phyloP scores from a whole-genome alignment of 2,329 filamentous ascomycete genomes.

The Aspergillus hortae region DNA sequence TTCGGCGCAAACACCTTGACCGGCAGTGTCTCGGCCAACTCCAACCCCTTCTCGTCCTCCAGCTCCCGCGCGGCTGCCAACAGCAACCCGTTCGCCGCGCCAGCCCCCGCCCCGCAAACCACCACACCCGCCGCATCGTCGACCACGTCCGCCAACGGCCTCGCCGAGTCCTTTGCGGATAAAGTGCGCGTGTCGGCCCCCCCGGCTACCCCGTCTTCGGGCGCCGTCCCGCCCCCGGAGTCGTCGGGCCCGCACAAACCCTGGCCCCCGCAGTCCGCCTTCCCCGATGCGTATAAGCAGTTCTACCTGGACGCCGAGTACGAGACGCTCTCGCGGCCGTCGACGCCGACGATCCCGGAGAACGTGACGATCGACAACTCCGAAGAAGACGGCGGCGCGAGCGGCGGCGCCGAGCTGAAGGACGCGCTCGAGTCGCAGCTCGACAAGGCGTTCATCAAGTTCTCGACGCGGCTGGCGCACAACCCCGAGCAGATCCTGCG shows the following conservation, averaged over 20 bases:
- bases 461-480: constrained; percentile 72
- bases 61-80: constrained; percentile 27
- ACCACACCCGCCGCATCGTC: constrained; percentile 32
- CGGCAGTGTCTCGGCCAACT: constrained; percentile 33
- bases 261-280: constrained; percentile 67
- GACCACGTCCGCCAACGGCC: constrained; percentile 54
- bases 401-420: constrained; percentile 48
- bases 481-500: constrained; percentile 80
- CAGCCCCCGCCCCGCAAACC: constrained; percentile 24
- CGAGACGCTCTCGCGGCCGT: constrained; percentile 68
- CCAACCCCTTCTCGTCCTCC: constrained; percentile 55
- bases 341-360: constrained; percentile 47
- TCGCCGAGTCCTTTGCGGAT: constrained; percentile 72
- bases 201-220: constrained; percentile 16
- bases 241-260: constrained; percentile 55
- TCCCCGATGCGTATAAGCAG: constrained; percentile 68
- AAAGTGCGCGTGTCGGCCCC: constrained; percentile 56
- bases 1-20: constrained; percentile 52
- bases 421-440: constrained; percentile 73
- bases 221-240: constrained; percentile 23
- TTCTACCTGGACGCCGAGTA: constrained; percentile 89
- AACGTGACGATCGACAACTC: constrained; percentile 44
- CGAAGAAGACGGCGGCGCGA: constrained; percentile 33
- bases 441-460: constrained; percentile 74
- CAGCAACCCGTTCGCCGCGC: constrained; percentile 60